Evolutionary conservation across 257 asterid genomes (phyloP), one percentile per base, ranked within the genome.

Genomic region (Perilla frutescens): DNA sequence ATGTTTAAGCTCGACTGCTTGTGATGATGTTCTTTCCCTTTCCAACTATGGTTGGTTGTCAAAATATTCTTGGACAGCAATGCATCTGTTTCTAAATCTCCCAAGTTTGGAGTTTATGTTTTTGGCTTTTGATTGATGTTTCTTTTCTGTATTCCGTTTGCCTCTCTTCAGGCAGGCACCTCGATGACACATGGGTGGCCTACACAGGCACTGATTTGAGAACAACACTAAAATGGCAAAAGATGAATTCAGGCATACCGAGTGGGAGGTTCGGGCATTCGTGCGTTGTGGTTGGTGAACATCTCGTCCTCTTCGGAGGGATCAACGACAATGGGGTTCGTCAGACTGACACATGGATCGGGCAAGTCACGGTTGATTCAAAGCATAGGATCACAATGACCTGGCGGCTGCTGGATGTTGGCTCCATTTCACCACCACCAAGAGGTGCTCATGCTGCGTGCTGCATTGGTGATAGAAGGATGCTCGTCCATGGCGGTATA

Each of bases 381-480:
- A 76, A 80, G n/a, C 73, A 62, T 7, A 85, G 81, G 13, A 44
- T 82, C 47, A 78, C 93, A 8, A 71, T 93, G 73, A 85, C 96
- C 13, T 93, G 98, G 98, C 70, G 82, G 66, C 87, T 85, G 32
- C 92, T 93, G 34, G 88, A 88, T 14, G 81, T 88, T 0, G 88
- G 86, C 45, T 45, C 86, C 2, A 55, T 67, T 20, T 84, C 76
- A 6, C 95, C 97, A 32, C 89, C 90, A 3, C 95, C 98, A 0
- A 85, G 98, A 8, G 98, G 98, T 0, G 98, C 98, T 61, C 98
- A 94, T 55, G 96, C 97, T 1, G 96, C 89, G 57, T 89, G 97
- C 67, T 80, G 81, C 84, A 68, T 91, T 4, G 90, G 85, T 13
- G 76, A 70, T 63, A 82, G 68, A 61, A 82, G 78, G 62, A 85